Percentiles rank a stretch among this genome's conserved stretches.
Evolutionary conservation across 352 stramenopile genomes (phyloP).

Genomic region (Phytophthora sp.): DNA sequence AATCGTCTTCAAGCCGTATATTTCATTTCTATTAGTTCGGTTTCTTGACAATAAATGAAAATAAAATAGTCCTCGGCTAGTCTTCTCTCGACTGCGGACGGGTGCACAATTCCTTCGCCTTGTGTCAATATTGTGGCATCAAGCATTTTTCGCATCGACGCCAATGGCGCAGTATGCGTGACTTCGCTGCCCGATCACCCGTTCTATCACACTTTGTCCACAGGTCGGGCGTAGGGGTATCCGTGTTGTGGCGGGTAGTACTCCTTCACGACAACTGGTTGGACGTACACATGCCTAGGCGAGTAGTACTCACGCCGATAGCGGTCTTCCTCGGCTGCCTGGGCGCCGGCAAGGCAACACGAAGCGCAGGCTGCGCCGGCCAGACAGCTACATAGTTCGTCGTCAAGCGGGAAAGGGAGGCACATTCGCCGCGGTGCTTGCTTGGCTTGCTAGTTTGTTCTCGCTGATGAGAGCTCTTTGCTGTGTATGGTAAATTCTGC

Average conservation of each 20-base stretch:
- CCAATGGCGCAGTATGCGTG: no score
- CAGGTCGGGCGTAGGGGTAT: slow-evolving; percentile 17
- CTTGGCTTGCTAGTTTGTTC: neutral
- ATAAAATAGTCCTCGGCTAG: no score
- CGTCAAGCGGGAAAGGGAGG: slow-evolving; percentile 18
- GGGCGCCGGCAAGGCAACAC: slow-evolving; percentile 25
- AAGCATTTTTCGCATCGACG: no score
- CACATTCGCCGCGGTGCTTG: slow-evolving; percentile 21
- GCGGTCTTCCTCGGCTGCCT: slow-evolving; percentile 21
- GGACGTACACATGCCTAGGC: slow-evolving; percentile 22
- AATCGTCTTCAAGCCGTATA: no score
- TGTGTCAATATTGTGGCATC: no score
- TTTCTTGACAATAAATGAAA: no score
- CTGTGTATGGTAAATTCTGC: slow-evolving; percentile 4
- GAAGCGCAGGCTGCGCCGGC: slow-evolving; percentile 28
- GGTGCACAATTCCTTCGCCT: no score
- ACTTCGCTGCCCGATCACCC: neutral
- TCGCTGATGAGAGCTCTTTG: neutral
- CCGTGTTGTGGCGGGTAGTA: slow-evolving; percentile 9
- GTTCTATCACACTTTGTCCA: neutral
- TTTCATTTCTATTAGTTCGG: no score
- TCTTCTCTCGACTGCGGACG: no score
- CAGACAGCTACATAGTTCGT: slow-evolving; percentile 36
- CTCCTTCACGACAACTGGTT: slow-evolving; percentile 24
- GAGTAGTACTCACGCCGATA: slow-evolving; percentile 24